These are phyloP conservation scores for Penicillium angulare DNA, from an alignment of 495 filamentous ascomycete genomes.

Conservation along the genomic window DNA sequence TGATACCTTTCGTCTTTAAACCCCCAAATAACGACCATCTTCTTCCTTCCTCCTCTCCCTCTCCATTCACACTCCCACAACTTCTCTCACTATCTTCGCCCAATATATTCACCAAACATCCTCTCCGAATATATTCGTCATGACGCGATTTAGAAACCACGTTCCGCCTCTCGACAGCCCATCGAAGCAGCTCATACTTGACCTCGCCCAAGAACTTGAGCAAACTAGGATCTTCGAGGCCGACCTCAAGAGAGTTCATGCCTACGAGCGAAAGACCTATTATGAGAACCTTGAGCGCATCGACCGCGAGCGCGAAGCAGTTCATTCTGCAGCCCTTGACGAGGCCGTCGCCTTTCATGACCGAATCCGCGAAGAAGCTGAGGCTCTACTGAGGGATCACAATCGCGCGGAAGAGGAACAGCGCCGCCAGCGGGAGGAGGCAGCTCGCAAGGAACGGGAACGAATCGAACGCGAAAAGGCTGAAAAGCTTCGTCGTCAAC, in stretches of 20 bases:
- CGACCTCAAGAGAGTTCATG: conserved; percentile 43
- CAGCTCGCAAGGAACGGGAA: conserved; percentile 34
- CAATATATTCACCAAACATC: neutral
- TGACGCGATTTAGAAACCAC: conserved; percentile 26
- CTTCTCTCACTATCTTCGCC: neutral
- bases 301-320: conserved; percentile 40
- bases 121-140: conserved; percentile 1
- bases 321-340: conserved; percentile 61
- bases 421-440: conserved; percentile 32
- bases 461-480: conserved; percentile 38
- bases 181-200: conserved; percentile 49
- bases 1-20: too few relatives aligned
- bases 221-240: conserved; percentile 35
- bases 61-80: too few relatives aligned
- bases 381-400: conserved; percentile 35
- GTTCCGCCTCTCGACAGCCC: conserved; percentile 42
- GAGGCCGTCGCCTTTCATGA: conserved; percentile 62
- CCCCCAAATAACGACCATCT: too few relatives aligned
- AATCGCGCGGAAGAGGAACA: conserved; percentile 38
- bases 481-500: conserved; percentile 33
- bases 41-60: too few relatives aligned
- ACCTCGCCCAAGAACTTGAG: conserved; percentile 43
- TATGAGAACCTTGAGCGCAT: conserved; percentile 47
- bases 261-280: conserved; percentile 43
- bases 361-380: conserved; percentile 60